These are phyloP conservation scores for Peronospora belbahrii DNA, from an alignment of 352 stramenopile genomes.

Conservation along the genomic window DNA sequence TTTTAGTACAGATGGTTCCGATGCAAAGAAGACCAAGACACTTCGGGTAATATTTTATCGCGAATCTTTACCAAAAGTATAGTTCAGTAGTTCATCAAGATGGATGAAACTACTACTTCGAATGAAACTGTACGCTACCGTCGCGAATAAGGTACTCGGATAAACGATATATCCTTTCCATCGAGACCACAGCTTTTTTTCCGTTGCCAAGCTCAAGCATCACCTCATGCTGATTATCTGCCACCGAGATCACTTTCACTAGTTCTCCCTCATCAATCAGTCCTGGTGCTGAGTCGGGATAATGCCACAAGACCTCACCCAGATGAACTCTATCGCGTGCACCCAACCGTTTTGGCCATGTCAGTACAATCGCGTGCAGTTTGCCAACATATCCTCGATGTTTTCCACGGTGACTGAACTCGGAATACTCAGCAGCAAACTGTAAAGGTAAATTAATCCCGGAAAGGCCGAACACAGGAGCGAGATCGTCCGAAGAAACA, in stretches of 20 bases:
- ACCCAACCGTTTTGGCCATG: conserved; percentile 27
- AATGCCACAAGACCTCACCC: conserved; percentile 36
- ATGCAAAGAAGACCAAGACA: conserved; percentile 18
- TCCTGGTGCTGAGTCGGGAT: conserved; percentile 1
- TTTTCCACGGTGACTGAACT: conserved; percentile 31
- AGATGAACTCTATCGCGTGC: conserved; percentile 17
- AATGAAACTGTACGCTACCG: conserved; percentile 23
- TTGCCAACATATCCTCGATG: conserved; percentile 32
- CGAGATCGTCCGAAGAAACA: conserved; percentile 20
- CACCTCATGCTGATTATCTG: conserved; percentile 11
- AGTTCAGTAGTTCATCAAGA: conserved; percentile 20
- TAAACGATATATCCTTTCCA: conserved; percentile 23
- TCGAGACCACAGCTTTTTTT: conserved; percentile 6
- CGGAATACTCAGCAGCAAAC: conserved; percentile 33
- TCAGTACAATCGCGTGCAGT: conserved; percentile 35
- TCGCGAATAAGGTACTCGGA: conserved; percentile 35
- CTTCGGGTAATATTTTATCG: conserved; percentile 36
- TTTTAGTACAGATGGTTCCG: too few species aligned
- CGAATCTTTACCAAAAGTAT: conserved; percentile 74
- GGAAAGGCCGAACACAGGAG: conserved; percentile 30
- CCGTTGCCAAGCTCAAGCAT: conserved; percentile 24
- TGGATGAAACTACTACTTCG: conserved; percentile 2
- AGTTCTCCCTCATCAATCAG: conserved; percentile 13
- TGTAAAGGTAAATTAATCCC: conserved; percentile 39
- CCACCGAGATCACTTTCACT: conserved; percentile 27